Evolutionary conservation across 1,139 yeast genomes (phyloP).

Genomic region (Lodderomyces margitis): DNA sequence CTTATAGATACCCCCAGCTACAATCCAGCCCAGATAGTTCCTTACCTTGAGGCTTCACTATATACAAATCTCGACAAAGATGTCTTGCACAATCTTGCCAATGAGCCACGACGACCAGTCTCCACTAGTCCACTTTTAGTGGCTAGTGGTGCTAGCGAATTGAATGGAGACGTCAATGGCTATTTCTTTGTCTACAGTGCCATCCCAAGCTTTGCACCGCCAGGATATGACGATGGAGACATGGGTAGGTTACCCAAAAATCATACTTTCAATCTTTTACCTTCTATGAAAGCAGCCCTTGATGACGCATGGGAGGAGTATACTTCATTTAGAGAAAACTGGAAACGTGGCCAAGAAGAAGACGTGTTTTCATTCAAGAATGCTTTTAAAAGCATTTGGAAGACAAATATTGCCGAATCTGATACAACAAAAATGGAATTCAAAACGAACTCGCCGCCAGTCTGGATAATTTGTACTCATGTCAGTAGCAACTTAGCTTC

Average conservation of each 20-base stretch:
- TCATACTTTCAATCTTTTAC: constrained; percentile 43
- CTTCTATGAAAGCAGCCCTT: constrained; percentile 51
- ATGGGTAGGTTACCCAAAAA: constrained; percentile 19
- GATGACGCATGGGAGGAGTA: constrained; percentile 76
- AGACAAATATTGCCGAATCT: background rate
- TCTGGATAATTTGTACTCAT: constrained; percentile 66
- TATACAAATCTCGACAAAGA: constrained; percentile 60
- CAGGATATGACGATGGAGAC: constrained; percentile 41
- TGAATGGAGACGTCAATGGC: constrained; percentile 73
- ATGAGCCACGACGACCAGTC: constrained; percentile 63
- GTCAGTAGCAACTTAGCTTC: constrained; percentile 53
- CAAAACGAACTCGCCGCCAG: constrained; percentile 56
- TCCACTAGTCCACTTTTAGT: constrained; percentile 66
- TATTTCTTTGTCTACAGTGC: constrained; percentile 68
- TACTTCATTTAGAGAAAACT: constrained; percentile 47
- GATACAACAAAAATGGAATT: background rate
- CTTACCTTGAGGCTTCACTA: constrained; percentile 69
- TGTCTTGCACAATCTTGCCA: constrained; percentile 58
- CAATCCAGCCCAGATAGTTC: constrained; percentile 62
- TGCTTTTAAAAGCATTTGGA: constrained; percentile 53
- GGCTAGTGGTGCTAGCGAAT: constrained; percentile 75
- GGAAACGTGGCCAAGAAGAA: constrained; percentile 64
- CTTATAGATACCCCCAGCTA: constrained; percentile 73
- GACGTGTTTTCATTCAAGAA: constrained; percentile 61
- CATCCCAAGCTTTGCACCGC: constrained; percentile 57